These are phyloP conservation scores for Clonostachys solani DNA, from an alignment of 2,329 filamentous ascomycete genomes.

Conservation along the genomic window DNA sequence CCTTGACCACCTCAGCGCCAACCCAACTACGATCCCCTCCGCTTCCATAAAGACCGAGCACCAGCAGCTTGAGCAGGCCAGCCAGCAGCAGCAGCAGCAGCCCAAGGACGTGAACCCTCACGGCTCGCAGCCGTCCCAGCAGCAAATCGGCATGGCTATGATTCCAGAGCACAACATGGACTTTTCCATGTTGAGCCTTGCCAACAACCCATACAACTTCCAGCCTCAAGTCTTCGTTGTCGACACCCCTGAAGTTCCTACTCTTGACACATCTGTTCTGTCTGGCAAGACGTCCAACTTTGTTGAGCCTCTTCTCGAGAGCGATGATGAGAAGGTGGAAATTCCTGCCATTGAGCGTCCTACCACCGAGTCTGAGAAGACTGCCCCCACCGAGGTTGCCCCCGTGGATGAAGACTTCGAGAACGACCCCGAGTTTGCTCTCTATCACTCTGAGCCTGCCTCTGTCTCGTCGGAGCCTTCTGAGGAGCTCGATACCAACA, in stretches of 20 bases:
- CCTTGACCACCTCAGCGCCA: constrained; percentile 65
- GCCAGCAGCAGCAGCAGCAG: constrained; percentile 28
- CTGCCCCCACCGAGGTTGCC: constrained; percentile 16
- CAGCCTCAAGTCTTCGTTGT: constrained; percentile 73
- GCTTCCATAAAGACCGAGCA: constrained; percentile 19
- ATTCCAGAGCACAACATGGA: constrained; percentile 77
- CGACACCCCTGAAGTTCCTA: constrained; percentile 64
- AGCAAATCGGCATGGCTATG: constrained; percentile 77
- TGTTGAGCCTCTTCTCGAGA: constrained; percentile 31
- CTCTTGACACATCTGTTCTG: constrained; percentile 58
- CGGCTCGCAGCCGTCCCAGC: constrained; percentile 47
- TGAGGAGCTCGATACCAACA: constrained; percentile 35
- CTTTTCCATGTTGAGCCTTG: constrained; percentile 65
- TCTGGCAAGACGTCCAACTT: constrained; percentile 65
- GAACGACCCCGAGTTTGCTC: constrained; percentile 56
- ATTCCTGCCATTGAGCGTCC: constrained; percentile 47
- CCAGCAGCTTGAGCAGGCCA: constrained; percentile 37
- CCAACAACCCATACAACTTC: constrained; percentile 50
- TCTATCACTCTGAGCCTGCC: constrained; percentile 45
- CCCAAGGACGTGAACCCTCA: constrained; percentile 67
- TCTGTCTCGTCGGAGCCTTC: constrained; percentile 12
- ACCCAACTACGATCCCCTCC: constrained; percentile 41
- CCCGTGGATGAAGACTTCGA: constrained; percentile 53
- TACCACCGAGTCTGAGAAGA: constrained; percentile 23
- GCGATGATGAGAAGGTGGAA: constrained; percentile 52